phyloP scores from a whole-genome alignment of 2,329 filamentous ascomycete genomes.

The Fusarium sp. region DNA sequence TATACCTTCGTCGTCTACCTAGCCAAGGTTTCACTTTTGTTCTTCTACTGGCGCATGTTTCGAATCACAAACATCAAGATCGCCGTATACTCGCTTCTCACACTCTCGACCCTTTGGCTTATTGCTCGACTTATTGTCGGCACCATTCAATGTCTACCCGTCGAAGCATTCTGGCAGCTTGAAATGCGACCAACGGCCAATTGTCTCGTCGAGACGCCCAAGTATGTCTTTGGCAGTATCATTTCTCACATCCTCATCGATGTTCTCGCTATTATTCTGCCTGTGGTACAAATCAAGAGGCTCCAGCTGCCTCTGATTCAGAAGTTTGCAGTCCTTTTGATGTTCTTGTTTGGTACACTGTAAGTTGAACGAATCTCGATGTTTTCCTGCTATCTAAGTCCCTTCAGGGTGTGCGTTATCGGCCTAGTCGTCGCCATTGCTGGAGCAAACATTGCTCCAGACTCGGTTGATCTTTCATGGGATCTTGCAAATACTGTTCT shows the following conservation, averaged over 20 bases:
- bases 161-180: not conserved
- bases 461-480: not conserved
- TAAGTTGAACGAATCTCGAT: not conserved
- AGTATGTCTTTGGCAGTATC: not conserved
- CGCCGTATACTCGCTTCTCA: not conserved
- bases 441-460: not conserved
- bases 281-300: not conserved
- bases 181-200: not conserved
- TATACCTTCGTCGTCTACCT: not conserved
- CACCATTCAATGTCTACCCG: not conserved
- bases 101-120: not conserved
- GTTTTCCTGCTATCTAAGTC: not conserved
- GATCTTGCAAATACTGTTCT: accelerated
- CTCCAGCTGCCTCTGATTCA: not conserved
- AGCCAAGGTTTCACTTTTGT: not conserved
- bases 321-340: not conserved
- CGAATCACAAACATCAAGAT: not conserved
- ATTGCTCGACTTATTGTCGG: not conserved
- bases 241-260: not conserved
- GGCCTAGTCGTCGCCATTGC: not conserved
- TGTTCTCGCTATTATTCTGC: not conserved
- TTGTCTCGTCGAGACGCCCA: not conserved
- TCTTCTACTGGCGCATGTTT: not conserved
- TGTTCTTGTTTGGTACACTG: not conserved
- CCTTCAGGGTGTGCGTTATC: accelerated